phyloP scores from a whole-genome alignment of 257 asterid genomes.

The Solanum chaucha region DNA sequence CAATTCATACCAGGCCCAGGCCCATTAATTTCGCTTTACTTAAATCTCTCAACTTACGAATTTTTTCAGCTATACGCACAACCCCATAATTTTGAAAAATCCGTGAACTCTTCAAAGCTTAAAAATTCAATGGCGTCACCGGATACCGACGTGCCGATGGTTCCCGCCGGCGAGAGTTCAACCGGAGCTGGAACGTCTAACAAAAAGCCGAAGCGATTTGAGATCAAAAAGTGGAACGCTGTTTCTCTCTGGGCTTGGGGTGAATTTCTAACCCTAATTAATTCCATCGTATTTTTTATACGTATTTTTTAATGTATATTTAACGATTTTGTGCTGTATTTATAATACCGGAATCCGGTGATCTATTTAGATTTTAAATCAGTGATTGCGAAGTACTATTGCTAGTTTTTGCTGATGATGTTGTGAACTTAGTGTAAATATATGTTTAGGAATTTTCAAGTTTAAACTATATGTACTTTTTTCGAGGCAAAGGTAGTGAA shows the following conservation, averaged over 20 bases:
- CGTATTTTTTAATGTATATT: background rate
- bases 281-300: background rate
- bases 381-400: background rate
- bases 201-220: conserved; percentile 67
- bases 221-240: conserved; percentile 91
- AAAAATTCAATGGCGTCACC: conserved; percentile 48
- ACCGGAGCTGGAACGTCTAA: conserved; percentile 15
- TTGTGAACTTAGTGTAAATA: background rate
- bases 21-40: background rate
- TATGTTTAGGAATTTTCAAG: background rate
- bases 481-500: background rate
- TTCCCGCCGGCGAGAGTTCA: conserved; percentile 72
- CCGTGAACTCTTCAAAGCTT: background rate
- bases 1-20: background rate
- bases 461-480: background rate
- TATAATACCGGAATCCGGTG: background rate
- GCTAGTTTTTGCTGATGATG: background rate
- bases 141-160: conserved; percentile 62
- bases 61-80: background rate
- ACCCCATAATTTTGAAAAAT: background rate
- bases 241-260: conserved; percentile 98
- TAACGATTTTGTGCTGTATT: background rate
- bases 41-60: background rate
- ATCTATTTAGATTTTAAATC: background rate
- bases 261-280: conserved; percentile 14